Percentiles rank a stretch among this genome's conserved stretches.
Evolutionary conservation across 176 grass and related monocot genomes (phyloP).

Genomic region (Melocanna baccifera): DNA sequence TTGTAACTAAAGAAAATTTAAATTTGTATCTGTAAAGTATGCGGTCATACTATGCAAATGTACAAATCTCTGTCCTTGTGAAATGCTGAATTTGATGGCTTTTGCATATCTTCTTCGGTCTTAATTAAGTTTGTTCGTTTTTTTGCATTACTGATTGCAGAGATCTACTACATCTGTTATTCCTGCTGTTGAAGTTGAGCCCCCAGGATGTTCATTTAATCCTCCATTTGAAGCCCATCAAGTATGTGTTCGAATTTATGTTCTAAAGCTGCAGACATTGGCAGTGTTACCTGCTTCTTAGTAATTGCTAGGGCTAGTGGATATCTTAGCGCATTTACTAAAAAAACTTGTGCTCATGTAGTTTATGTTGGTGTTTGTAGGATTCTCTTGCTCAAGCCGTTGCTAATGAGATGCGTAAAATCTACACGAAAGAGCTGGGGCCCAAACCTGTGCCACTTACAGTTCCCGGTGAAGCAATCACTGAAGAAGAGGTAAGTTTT

Average conservation of each 20-base stretch:
- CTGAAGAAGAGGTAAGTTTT: conserved; percentile 87
- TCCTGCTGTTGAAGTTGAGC: conserved; percentile 88
- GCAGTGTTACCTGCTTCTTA: neutral
- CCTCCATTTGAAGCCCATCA: conserved; percentile 86
- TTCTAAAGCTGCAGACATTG: neutral
- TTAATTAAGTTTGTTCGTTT: neutral
- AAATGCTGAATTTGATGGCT: neutral
- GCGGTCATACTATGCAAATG: neutral
- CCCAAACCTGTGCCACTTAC: conserved; percentile 79
- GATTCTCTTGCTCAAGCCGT: conserved; percentile 88
- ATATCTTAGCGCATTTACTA: neutral
- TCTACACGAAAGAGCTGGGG: conserved; percentile 69
- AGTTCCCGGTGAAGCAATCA: conserved; percentile 70
- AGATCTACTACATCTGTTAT: conserved; percentile 44
- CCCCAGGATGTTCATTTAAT: conserved; percentile 88
- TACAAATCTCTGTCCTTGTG: neutral
- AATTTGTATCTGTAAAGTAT: neutral
- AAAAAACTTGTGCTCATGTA: neutral
- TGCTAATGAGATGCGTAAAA: conserved; percentile 78
- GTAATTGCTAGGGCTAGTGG: neutral
- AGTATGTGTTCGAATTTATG: conserved; percentile 36
- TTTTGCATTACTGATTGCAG: conserved; percentile 40
- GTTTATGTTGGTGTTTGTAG: conserved; percentile 35
- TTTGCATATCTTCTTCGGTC: neutral
- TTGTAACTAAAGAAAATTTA: neutral